Base-by-base conservation (phyloP, 2,329 filamentous ascomycete species). In the Phoma herbarum region DNA sequence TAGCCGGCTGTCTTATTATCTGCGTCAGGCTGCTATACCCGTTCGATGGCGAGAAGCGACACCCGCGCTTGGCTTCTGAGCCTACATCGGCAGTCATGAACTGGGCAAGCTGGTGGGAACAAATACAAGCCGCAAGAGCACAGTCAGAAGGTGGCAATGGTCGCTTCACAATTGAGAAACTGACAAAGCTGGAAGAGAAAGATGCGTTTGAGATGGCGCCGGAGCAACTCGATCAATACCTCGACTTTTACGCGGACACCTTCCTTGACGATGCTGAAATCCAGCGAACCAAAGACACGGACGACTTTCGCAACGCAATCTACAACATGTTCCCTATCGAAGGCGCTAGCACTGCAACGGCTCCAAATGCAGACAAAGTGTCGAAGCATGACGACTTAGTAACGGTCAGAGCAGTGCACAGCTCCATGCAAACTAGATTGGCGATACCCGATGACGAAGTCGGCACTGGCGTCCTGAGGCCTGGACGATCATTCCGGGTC, bases 1-100 rank as follows among this genome's bases (percentile, higher is more conserved):
- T 97, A 1, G 81, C 92, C 54, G 83, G 88, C 4, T 79, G 92
- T 3, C 75, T 97, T 3, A 80, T 97, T 2, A 83, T 96, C 14
- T 87, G 90, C 4, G 87, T 90, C 3, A 97, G 97, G 68, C 75
- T 97, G 2, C 81, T 90, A 20, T 93, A 92, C 67, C 92, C 94
- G 0, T 86, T 97, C 43, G 87, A 92, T 68, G 79, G 80, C 22
- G 69, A 83, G 12, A 75, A 81, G 51, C 80, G 88, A 41, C 80
- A 81, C 64, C 84, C 83, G 8, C 75, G 71, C 33, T 81, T 80
- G 18, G 64, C 79, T 14, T 78, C 79, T 10, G 88, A 91, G 57
- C 84, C 87, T 1, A 81, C 86, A 14, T 80, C 81, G 3, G 77
- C 88, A n/a, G 75, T 77, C 20, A 80, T 97, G 54, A 81, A 94